Evolutionary conservation across 2,329 filamentous ascomycete genomes (phyloP).

Genomic region (Rutstroemia sp.): DNA sequence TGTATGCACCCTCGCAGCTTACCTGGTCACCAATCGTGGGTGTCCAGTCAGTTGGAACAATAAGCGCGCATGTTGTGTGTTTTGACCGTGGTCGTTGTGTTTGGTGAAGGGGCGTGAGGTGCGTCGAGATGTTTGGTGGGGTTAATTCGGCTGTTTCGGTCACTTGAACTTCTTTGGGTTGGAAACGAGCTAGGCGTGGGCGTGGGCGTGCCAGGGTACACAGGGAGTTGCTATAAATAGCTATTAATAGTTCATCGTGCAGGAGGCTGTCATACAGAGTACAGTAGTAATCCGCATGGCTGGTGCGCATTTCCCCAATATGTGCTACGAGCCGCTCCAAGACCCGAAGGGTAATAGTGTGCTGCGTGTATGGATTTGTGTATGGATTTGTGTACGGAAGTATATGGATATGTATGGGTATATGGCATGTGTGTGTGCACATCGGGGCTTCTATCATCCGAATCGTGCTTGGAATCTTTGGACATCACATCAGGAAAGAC

Average conservation of each 20-base stretch:
- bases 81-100: too few species aligned
- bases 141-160: not conserved
- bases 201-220: not conserved
- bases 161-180: not conserved
- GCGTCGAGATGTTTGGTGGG: not conserved
- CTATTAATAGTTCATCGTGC: conserved; percentile 1
- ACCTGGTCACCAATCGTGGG: not conserved
- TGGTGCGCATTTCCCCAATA: conserved; percentile 1
- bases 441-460: too few species aligned
- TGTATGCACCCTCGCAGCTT: not conserved
- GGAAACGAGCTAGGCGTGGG: not conserved
- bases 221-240: not conserved
- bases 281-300: not conserved
- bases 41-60: not conserved
- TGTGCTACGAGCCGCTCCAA: conserved; percentile 2
- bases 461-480: too few species aligned
- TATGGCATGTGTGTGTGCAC: too few species aligned
- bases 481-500: too few species aligned
- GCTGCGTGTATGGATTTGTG: not conserved
- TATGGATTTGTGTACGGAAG: not conserved
- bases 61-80: not conserved
- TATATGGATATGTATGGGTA: too few species aligned
- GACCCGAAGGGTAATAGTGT: not conserved
- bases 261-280: not conserved
- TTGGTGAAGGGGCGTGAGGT: too few species aligned